These are phyloP conservation scores for Vinca minor DNA, from an alignment of 257 asterid species.

Conservation along the genomic window DNA sequence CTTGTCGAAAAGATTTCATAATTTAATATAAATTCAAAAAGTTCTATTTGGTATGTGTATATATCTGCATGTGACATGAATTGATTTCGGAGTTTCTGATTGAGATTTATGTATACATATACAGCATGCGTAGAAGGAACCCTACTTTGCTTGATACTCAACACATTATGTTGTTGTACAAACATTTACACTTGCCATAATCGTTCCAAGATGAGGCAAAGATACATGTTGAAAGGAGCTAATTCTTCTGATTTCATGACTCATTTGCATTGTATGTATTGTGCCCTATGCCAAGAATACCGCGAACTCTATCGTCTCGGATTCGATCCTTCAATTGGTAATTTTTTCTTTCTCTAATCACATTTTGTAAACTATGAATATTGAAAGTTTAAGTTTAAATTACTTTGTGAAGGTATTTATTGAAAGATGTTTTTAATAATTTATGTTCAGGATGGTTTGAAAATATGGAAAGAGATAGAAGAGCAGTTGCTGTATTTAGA, in stretches of 20 bases:
- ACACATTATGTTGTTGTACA: conserved; percentile 4
- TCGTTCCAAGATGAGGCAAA: conserved; percentile 18
- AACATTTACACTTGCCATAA: conserved; percentile 13
- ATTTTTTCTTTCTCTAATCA: background rate
- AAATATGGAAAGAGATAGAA: conserved; percentile 26
- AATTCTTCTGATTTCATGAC: conserved; percentile 20
- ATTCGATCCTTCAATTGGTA: conserved; percentile 30
- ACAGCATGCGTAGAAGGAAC: conserved; percentile 26
- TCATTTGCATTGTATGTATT: conserved; percentile 18
- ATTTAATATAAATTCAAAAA: too few relatives aligned
- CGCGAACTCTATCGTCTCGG: conserved; percentile 31
- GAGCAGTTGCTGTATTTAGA: conserved; percentile 23
- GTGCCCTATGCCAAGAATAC: conserved; percentile 34
- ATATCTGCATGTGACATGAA: too few relatives aligned
- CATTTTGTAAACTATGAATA: too few relatives aligned
- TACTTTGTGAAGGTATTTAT: too few relatives aligned
- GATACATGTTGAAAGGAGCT: conserved; percentile 23
- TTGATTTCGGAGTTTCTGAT: background rate
- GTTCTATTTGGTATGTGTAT: too few relatives aligned
- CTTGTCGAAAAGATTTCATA: too few relatives aligned
- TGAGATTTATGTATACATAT: conserved; percentile 2
- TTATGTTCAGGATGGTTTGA: conserved; percentile 29
- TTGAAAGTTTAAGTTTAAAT: too few relatives aligned
- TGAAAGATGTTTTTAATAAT: too few relatives aligned
- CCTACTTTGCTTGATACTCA: conserved; percentile 6